Percentiles rank a stretch among this genome's conserved stretches.
These are phyloP conservation scores for Aspergillus arachidicola DNA, from an alignment of 2,329 filamentous ascomycete species.

Conservation along the genomic window DNA sequence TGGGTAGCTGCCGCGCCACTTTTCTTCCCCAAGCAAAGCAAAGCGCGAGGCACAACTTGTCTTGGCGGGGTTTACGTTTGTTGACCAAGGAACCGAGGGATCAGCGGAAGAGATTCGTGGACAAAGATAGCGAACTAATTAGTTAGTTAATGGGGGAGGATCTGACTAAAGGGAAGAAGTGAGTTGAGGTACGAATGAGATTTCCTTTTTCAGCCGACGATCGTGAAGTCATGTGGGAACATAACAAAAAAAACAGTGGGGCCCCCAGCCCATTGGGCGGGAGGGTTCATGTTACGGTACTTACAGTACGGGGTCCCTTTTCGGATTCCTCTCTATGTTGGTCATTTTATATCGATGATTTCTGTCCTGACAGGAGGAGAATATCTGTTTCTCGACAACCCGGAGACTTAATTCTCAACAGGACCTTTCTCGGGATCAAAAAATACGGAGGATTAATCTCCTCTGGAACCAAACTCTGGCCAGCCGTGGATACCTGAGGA, in stretches of 20 bases:
- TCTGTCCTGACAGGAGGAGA: neutral
- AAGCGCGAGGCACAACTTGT: constrained; percentile 1
- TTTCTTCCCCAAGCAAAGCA: neutral
- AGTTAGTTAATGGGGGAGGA: neutral
- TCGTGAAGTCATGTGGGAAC: constrained; percentile 6
- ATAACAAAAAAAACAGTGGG: constrained; percentile 4
- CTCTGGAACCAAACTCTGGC: constrained; percentile 11
- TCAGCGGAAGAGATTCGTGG: constrained; percentile 4
- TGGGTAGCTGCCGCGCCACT: constrained; percentile 2
- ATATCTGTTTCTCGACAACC: neutral
- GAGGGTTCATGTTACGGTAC: neutral
- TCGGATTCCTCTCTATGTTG: neutral
- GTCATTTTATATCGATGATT: neutral
- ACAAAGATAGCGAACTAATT: neutral
- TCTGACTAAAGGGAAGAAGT: neutral
- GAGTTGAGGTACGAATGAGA: neutral
- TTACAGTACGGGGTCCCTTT: neutral
- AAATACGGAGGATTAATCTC: neutral
- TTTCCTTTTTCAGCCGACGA: neutral
- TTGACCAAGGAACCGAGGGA: constrained; percentile 19
- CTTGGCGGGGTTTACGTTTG: constrained; percentile 2
- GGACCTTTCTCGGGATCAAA: neutral
- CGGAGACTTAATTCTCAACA: neutral
- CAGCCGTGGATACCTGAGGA: constrained; percentile 5
- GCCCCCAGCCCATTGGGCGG: neutral